Base-by-base conservation (phyloP, 768 basidiomycete species). In the Bullera alba region DNA sequence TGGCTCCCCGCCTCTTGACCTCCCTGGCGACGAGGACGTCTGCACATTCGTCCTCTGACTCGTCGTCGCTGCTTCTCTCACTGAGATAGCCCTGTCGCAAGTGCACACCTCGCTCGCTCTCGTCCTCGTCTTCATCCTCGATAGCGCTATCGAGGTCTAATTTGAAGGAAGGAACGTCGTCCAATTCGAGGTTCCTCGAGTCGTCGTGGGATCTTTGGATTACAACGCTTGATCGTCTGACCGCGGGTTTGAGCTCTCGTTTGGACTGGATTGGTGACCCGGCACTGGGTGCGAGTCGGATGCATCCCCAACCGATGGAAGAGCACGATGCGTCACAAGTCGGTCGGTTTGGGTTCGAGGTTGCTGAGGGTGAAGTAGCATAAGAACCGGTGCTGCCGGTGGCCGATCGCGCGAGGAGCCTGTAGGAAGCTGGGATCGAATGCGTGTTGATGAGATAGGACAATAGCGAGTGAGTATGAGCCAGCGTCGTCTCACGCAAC, bases 401-500 rank as follows among this genome's bases (percentile, higher is more conserved):
- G 19, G 60, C 58, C 5, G 70, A 63, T 21, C 67, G 54, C 6
- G 70, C 65, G n/a, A 65, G 44, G 6, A 71, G 45, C 35, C 67
- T 56, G 39, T 71, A 71, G 12, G 70, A 57, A 7, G 66, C 62
- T 4, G 63, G 58, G 22, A 69, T 56, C n/a, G 42, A 37, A 44
- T 67, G 67, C 4, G 48, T 43, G 37, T 52, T 30, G 35, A 57
- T 56, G 23, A 71, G 49, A 38, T 63, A 55, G 22, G 57, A 56
- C 34, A 71, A 36, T 16, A 71, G 44, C 14, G 65, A 37, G 32
- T 71, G 70, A 21, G 68, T 65, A 43, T 65, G 63, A 19, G 56
- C 57, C 10, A 71, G 56, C 14, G 70, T 71, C 37, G 60, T 65
- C 54, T 71, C 70, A 7, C 70, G 67, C 16, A 71, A 36, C 5